Evolutionary conservation across 495 filamentous ascomycete genomes (phyloP), one percentile per base, ranked within the genome.

Genomic region (Hypomontagnella monticulosa): DNA sequence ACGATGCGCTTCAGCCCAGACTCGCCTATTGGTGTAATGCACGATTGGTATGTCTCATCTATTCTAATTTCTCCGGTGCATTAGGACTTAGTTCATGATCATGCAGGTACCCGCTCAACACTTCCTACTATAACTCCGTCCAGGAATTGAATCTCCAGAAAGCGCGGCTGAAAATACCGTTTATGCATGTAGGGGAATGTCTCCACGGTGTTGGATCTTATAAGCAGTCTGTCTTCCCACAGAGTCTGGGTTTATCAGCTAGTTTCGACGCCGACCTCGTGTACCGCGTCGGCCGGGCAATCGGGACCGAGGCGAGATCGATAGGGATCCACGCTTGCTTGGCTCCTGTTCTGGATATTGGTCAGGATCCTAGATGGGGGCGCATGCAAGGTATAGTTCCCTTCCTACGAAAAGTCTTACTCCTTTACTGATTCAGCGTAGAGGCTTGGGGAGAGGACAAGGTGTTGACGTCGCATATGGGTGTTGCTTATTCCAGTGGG

Each of bases 401-500:
- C 8, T 19, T 4, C 3, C 4, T 6, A 23, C 18, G n/a, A 23
- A 4, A 44, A 18, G 34, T n/a, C 19, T 4, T 19, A 23, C 9
- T 19, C 42, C 12, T 16, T 19, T 50, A 36, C 36, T 67, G 40
- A 69, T 47, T 3, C 2, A 8, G 16, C 7, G 51, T 61, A 70
- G 77, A 80, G 70, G 73, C 71, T 11, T 81, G 75, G 74, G 78
- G 78, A n/a, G 78, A 80, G 53, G 78, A 80, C 42, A 77, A 74
- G 55, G 64, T 78, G 4, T 67, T 80, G 15, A 80, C 76, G 0
- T 73, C 75, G 18, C 69, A 76, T 18, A 77, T 80, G 70, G 78
- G 79, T 0, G 73, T 79, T 32, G 75, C 78, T 0, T 76, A 76
- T 56, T 72, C 77, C 2, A 72, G 68, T 5, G 76, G 75, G 0